Evolutionary conservation across 2,329 filamentous ascomycete genomes (phyloP).

Genomic region (Cercospora sesami): DNA sequence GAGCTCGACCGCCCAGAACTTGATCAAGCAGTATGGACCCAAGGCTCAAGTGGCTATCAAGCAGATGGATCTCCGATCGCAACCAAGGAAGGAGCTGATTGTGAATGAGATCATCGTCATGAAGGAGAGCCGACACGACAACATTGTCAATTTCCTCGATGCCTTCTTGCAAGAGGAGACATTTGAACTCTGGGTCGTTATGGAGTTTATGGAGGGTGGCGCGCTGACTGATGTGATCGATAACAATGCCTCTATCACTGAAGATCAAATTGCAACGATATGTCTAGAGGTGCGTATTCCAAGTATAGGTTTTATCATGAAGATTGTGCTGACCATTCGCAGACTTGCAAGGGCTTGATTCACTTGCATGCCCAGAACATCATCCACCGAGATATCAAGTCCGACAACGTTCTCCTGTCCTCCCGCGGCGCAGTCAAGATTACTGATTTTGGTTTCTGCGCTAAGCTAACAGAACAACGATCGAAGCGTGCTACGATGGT

Average conservation of each 20-base stretch:
- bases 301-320: background rate
- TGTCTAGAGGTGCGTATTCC: constrained; percentile 76
- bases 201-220: constrained; percentile 99
- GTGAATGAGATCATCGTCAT: constrained; percentile 99
- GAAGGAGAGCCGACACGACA: constrained; percentile 97
- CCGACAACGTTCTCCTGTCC: constrained; percentile 94
- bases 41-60: constrained; percentile 96
- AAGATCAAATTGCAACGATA: constrained; percentile 97
- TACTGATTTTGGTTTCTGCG: constrained; percentile 99
- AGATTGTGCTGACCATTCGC: constrained; percentile 33
- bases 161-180: constrained; percentile 94
- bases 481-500: constrained; percentile 99
- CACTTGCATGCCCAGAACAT: constrained; percentile 95
- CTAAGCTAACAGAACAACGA: constrained; percentile 95
- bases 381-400: constrained; percentile 99
- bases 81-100: constrained; percentile 95
- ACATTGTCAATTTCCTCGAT: constrained; percentile 98
- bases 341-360: constrained; percentile 94
- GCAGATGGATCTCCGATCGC: constrained; percentile 98
- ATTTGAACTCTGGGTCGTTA: constrained; percentile 96
- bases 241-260: constrained; percentile 89
- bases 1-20: constrained; percentile 74
- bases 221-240: constrained; percentile 98
- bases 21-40: constrained; percentile 75
- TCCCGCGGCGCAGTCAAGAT: constrained; percentile 89